Conservation (phyloP, 352 stramenopile species). For the Globisporangium acanthophoron region DNA sequence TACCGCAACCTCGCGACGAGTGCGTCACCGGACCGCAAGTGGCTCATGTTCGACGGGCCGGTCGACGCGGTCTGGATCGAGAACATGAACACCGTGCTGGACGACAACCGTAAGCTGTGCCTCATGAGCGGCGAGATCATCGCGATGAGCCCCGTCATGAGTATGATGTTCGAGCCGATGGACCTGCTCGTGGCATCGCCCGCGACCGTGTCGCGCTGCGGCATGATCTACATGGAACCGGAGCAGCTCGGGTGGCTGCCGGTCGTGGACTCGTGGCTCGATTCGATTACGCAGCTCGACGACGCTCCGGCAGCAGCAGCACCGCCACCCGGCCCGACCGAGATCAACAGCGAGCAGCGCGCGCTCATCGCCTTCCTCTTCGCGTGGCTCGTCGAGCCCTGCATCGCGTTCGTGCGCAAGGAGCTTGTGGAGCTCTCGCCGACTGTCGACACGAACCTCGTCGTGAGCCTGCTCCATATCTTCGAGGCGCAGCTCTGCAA, state of each 20-base stretch:
- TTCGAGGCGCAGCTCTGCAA: slow-evolving; percentile 75
- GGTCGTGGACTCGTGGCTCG: slow-evolving; percentile 87
- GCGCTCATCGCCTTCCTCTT: slow-evolving; percentile 74
- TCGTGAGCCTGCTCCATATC: slow-evolving; percentile 85
- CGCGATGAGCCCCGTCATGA: slow-evolving; percentile 92
- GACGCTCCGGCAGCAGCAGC: slow-evolving; percentile 17
- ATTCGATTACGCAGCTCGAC: slow-evolving; percentile 39
- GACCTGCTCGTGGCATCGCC: slow-evolving; percentile 91
- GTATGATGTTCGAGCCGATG: slow-evolving; percentile 96
- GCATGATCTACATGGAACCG: slow-evolving; percentile 95
- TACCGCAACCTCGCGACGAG: slow-evolving; percentile 85
- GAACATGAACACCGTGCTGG: slow-evolving; percentile 95
- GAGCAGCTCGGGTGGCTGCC: slow-evolving; percentile 89
- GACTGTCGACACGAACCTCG: slow-evolving; percentile 89
- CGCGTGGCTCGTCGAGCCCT: slow-evolving; percentile 86
- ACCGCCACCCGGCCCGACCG: slow-evolving; percentile 34
- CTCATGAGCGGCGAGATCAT: slow-evolving; percentile 94
- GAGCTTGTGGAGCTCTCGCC: slow-evolving; percentile 82
- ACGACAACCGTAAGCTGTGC: slow-evolving; percentile 94
- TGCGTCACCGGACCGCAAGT: slow-evolving; percentile 79
- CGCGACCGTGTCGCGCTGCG: slow-evolving; percentile 90
- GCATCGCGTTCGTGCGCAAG: slow-evolving; percentile 85
- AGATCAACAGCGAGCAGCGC: slow-evolving; percentile 74
- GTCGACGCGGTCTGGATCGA: slow-evolving; percentile 94
- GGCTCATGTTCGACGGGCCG: slow-evolving; percentile 92